Evolutionary conservation across 228 moss, liverwort and hornwort species (phyloP), one percentile per base, ranked within the genome.

Genomic region (Sphagnum magellanicum): DNA sequence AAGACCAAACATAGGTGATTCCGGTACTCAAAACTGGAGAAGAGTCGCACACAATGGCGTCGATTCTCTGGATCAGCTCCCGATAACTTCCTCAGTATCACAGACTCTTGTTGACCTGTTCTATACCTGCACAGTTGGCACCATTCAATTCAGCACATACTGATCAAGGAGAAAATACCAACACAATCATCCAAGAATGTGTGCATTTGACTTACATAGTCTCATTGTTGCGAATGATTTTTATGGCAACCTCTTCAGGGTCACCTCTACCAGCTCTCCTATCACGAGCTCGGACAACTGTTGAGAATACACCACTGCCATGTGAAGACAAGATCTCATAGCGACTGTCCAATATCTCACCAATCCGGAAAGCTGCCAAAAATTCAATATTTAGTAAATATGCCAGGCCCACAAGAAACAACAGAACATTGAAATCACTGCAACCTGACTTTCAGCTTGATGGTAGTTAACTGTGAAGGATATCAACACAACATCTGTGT

Each of bases 1-100:
- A 98, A 98, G 73, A 98, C 98, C 81, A 98, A 86, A 82, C 98
- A 98, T 76, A 98, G 83, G 78, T 98, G 98, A 89, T 91, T 88
- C 71, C 98, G 98, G 81, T 98, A 98, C 80, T 93, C 98, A 86
- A 98, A 98, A 85, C 98, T 98, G 68, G 92, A 92, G 74, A 98
- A 82, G 70, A 98, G 94, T 76, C 98, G 90, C 75, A 98, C 98
- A 90, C 98, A 98, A 73, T 98, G 98, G 74, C 94, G 83, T 81
- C 93, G 92, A 75, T 94, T 98, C 66, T 98, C 98, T 70, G 94
- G 92, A 85, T 98, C 98, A 70, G 98, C 98, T 74, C 98, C 98
- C 63, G 98, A 92, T 78, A 98, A 74, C 78, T 98, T 98, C 74
- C 89, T 98, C 67, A 98, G 69, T 32, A 98, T 98, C 59, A 98